Percentiles rank a stretch among this genome's conserved stretches.
Evolutionary conservation across 345 rosid genomes (phyloP).

Genomic region (Arabis alpina): DNA sequence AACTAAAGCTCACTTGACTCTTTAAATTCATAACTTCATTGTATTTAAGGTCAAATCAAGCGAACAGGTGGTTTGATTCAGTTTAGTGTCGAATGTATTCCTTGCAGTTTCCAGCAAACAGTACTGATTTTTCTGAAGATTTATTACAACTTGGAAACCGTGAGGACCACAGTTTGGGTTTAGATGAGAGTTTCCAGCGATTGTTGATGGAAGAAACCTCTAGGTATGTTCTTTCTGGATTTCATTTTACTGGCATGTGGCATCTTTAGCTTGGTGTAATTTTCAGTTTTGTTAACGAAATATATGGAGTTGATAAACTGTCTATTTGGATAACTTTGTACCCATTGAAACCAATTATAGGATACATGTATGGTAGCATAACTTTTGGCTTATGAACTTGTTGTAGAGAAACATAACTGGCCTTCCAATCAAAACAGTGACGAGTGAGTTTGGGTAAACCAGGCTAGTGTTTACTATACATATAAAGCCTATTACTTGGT

Average conservation of each 20-base stretch:
- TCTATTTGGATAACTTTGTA: slow-evolving; percentile 23
- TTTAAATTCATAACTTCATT: slow-evolving; percentile 18
- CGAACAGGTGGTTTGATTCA: slow-evolving; percentile 16
- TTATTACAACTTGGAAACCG: slow-evolving; percentile 64
- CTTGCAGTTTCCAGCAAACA: slow-evolving; percentile 83
- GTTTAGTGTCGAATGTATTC: slow-evolving; percentile 35
- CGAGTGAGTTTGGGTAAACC: slow-evolving; percentile 19
- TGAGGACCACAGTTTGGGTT: slow-evolving; percentile 55
- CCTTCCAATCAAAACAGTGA: slow-evolving; percentile 12
- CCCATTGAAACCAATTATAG: slow-evolving; percentile 11
- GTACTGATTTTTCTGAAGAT: slow-evolving; percentile 57
- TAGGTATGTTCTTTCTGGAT: slow-evolving; percentile 54
- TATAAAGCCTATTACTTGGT: slow-evolving; percentile 5
- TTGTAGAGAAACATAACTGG: slow-evolving; percentile 20
- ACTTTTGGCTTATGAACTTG: slow-evolving; percentile 21
- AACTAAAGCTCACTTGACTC: slow-evolving; percentile 13
- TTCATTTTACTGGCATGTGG: slow-evolving; percentile 11
- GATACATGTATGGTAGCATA: slow-evolving; percentile 25
- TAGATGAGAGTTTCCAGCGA: slow-evolving; percentile 63
- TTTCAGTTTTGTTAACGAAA: background rate
- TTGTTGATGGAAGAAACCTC: slow-evolving; percentile 57
- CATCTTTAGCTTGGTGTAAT: slow-evolving; percentile 17
- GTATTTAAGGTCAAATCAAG: slow-evolving; percentile 19
- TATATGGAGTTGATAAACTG: slow-evolving; percentile 9
- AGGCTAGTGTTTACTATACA: slow-evolving; percentile 16